Evolutionary conservation across 2,329 filamentous ascomycete species (phyloP).

Genomic region (Colletotrichum sansevieriae): DNA sequence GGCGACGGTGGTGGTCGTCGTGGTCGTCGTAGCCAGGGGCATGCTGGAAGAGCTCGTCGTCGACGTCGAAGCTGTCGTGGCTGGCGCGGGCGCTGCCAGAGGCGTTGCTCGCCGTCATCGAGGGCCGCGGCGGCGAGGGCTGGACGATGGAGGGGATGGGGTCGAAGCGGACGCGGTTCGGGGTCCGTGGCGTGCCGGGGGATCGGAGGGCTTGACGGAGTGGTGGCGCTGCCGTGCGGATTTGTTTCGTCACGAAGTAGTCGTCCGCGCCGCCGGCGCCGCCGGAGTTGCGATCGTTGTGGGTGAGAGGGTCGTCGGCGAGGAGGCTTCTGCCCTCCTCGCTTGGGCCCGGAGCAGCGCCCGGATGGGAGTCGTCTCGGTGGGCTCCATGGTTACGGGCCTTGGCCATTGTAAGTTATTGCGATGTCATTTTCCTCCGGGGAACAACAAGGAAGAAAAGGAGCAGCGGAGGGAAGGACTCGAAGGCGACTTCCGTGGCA

Average conservation of each 20-base stretch:
- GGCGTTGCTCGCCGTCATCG: conserved; percentile 36
- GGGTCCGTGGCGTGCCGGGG: conserved; percentile 69
- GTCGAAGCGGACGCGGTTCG: conserved; percentile 82
- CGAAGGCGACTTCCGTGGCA: not conserved
- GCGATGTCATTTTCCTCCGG: conserved; percentile 41
- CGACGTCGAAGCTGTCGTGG: conserved; percentile 42
- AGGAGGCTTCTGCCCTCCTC: conserved; percentile 46
- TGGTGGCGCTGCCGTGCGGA: conserved; percentile 6
- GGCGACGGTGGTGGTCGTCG: conserved; percentile 65
- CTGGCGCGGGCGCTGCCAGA: conserved; percentile 17
- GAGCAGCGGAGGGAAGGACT: not conserved
- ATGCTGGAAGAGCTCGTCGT: conserved; percentile 40
- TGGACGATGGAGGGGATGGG: conserved; percentile 61
- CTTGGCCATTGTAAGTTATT: conserved; percentile 44
- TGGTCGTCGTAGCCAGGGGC: conserved; percentile 33
- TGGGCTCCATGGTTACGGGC: conserved; percentile 42
- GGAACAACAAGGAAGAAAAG: not conserved
- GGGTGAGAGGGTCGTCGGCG: conserved; percentile 42
- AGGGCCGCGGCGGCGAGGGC: conserved; percentile 35
- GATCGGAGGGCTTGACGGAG: conserved; percentile 42
- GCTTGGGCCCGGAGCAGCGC: conserved; percentile 31
- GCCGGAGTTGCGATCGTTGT: conserved; percentile 32
- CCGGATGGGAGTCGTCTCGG: conserved; percentile 39
- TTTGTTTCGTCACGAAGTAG: conserved; percentile 30
- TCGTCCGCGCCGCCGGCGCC: conserved; percentile 29